Evolutionary conservation across 768 basidiomycete species (phyloP).

Genomic region (Phanerochaete sordida): DNA sequence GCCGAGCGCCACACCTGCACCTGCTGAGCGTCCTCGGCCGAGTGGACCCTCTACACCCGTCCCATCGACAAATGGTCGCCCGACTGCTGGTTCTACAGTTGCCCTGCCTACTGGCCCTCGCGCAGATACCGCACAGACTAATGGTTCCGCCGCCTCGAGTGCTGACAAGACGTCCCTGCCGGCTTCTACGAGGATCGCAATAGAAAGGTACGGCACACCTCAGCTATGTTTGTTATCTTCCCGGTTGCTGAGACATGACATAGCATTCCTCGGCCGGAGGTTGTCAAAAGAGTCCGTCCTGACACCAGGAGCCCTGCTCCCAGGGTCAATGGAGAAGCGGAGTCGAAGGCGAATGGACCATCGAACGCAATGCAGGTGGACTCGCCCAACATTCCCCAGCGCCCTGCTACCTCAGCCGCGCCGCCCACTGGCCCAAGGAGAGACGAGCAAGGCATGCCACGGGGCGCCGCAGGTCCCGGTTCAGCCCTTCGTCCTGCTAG

Average conservation of each 20-base stretch:
- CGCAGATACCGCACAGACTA: constrained; percentile 39
- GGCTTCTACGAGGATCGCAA: constrained; percentile 47
- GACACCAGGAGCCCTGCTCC: constrained; percentile 30
- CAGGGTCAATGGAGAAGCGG: constrained; percentile 3
- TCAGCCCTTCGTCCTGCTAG: background rate
- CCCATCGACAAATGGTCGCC: constrained; percentile 12
- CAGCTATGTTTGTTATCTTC: background rate
- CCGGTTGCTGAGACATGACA: constrained; percentile 6
- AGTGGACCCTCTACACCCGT: constrained; percentile 7
- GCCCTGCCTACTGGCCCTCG: constrained; percentile 55
- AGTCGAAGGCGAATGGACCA: constrained; percentile 10
- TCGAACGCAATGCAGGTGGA: constrained; percentile 37
- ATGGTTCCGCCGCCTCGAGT: constrained; percentile 20
- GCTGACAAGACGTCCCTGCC: constrained; percentile 30
- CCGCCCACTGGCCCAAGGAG: constrained; percentile 8
- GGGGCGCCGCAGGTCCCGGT: constrained; percentile 2
- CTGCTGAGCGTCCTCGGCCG: constrained; percentile 13
- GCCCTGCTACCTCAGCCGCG: background rate
- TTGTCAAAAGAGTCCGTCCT: constrained; percentile 57
- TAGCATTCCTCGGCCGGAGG: constrained; percentile 78
- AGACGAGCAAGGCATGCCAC: background rate
- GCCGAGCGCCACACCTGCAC: constrained; percentile 6
- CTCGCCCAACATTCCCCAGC: background rate
- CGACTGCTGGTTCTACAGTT: constrained; percentile 3
- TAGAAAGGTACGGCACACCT: constrained; percentile 53